These are phyloP conservation scores for Candida bentonensis DNA, from an alignment of 805 yeast species.

Conservation along the genomic window DNA sequence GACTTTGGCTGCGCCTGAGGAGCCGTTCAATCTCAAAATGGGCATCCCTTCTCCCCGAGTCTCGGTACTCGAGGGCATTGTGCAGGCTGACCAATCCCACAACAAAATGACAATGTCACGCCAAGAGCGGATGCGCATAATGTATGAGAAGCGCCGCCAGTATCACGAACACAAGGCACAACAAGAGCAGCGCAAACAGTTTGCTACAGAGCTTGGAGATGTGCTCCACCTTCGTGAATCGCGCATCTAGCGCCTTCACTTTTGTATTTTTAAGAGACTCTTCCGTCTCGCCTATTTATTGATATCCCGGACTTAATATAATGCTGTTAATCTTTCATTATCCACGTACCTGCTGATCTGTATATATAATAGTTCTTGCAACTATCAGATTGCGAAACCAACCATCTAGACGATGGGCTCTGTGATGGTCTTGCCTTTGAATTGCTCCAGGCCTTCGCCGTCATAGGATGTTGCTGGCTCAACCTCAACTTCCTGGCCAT, in stretches of 20 bases:
- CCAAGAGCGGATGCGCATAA: not conserved
- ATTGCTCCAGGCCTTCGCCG: slow-evolving; percentile 54
- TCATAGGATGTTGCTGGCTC: slow-evolving; percentile 58
- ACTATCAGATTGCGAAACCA: no score
- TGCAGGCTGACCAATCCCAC: not conserved
- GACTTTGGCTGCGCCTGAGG: not conserved
- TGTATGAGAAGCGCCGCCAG: slow-evolving; percentile 1
- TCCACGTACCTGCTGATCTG: no score
- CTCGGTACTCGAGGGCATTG: not conserved
- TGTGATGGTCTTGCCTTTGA: slow-evolving; percentile 29
- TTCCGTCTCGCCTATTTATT: no score
- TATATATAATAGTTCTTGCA: no score
- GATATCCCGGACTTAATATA: no score
- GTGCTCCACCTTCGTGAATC: not conserved
- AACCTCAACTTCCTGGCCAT: slow-evolving; percentile 51
- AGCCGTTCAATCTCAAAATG: not conserved
- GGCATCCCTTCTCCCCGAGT: not conserved
- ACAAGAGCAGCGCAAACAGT: not conserved
- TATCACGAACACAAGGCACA: not conserved
- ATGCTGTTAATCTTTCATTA: no score
- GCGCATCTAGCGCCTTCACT: no score
- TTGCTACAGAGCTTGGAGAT: not conserved
- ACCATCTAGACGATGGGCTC: slow-evolving; percentile 1
- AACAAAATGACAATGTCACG: not conserved
- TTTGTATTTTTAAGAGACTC: no score